Evolutionary conservation across 257 asterid species (phyloP).

Genomic region (Scutellaria galericulata): DNA sequence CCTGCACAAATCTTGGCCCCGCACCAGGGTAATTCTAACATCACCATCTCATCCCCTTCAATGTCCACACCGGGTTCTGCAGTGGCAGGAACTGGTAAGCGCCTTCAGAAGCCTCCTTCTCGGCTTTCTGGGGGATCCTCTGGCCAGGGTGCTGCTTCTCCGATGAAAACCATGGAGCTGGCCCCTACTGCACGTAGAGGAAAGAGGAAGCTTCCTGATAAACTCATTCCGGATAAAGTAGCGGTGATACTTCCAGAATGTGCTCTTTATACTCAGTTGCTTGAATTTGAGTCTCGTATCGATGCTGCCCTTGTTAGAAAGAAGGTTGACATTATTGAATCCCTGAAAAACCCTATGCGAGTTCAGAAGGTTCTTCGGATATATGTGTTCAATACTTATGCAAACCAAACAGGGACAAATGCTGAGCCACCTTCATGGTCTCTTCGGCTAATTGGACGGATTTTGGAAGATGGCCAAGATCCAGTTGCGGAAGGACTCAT

Average conservation of each 20-base stretch:
- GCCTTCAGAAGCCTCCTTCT: conserved; percentile 70
- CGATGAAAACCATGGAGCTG: conserved; percentile 90
- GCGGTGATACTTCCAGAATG: conserved; percentile 76
- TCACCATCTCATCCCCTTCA: conserved; percentile 53
- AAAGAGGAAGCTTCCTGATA: conserved; percentile 69
- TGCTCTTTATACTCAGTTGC: conserved; percentile 75
- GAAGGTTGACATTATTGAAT: conserved; percentile 57
- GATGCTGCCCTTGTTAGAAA: conserved; percentile 75
- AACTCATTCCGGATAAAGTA: conserved; percentile 63
- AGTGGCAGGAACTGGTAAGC: conserved; percentile 51
- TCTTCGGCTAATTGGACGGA: conserved; percentile 70
- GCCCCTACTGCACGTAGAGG: conserved; percentile 80
- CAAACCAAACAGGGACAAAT: conserved; percentile 45
- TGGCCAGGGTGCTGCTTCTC: conserved; percentile 72
- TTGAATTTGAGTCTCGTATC: conserved; percentile 72
- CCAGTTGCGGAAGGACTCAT: conserved; percentile 44
- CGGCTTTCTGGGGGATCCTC: conserved; percentile 68
- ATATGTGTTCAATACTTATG: conserved; percentile 47
- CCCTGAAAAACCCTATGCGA: conserved; percentile 40
- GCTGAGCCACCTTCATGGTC: conserved; percentile 79
- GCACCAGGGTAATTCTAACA: conserved; percentile 41
- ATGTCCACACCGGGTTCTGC: conserved; percentile 58
- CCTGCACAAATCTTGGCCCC: conserved; percentile 48
- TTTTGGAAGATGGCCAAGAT: conserved; percentile 67
- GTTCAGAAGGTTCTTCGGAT: conserved; percentile 46